Conservation (phyloP, 495 filamentous ascomycete genomes). For the Aspergillus baeticus region DNA sequence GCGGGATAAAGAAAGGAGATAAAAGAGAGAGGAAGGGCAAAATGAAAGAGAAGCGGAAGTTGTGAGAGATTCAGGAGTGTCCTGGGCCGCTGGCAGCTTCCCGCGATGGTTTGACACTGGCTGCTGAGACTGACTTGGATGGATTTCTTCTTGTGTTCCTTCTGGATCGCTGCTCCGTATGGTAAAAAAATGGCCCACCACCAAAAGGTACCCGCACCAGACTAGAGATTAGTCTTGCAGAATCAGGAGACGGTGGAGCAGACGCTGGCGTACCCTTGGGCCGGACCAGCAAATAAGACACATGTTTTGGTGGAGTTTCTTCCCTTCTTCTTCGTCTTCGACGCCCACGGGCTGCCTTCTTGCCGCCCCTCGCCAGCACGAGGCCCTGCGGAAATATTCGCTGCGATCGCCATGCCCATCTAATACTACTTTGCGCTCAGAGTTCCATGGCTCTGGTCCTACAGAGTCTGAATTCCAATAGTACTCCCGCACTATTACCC, state of each 20-base stretch:
- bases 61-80: constrained; percentile 5
- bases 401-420: background rate
- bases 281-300: constrained; percentile 7
- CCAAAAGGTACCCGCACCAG: constrained; percentile 9
- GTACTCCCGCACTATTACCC: background rate
- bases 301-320: constrained; percentile 1
- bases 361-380: background rate
- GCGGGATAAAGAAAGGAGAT: constrained; percentile 4
- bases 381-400: background rate
- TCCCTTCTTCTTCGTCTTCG: background rate
- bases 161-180: constrained; percentile 1
- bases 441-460: constrained; percentile 3
- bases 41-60: constrained; percentile 12
- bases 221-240: constrained; percentile 9
- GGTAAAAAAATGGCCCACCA: background rate
- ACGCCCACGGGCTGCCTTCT: background rate
- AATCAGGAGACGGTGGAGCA: constrained; percentile 18
- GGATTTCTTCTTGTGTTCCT: constrained; percentile 1
- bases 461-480: background rate
- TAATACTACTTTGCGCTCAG: background rate
- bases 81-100: background rate
- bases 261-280: constrained; percentile 3
- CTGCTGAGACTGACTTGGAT: background rate
- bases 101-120: background rate
- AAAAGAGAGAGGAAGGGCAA: constrained; percentile 5